Base-by-base conservation (phyloP, 1,139 yeast genomes). In the Blastobotrys elegans region DNA sequence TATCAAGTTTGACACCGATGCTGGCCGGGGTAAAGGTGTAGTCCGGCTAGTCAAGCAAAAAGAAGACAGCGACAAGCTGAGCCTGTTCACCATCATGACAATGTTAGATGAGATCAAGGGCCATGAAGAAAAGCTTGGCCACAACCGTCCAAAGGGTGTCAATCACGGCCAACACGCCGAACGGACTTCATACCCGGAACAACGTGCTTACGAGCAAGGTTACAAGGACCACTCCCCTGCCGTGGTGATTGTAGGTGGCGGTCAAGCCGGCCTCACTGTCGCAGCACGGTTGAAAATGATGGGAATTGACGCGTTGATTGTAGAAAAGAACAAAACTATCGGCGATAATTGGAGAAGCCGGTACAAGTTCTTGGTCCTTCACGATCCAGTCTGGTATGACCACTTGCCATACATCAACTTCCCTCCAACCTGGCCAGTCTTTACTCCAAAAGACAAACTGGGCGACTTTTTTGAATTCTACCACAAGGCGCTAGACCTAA, bases 301-400 rank as follows among this genome's bases (percentile, higher is more conserved):
- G 61, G 75, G 75, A 13, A 58, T 69, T 38, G 64, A 66, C 45
- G 58, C 66, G 1, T 56, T 72, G 43, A 66, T 72, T 49, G 62
- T 72, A 8, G 76, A 72, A 40, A 61, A 65, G 31, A 68, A 71
- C 52, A 45, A 51, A 20, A 56, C 59, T 21, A 60, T 72, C 44
- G 76, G 76, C 53, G 76, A 72, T 53, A 72, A 72, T 54, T 72
- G 75, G 78, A 61, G 75, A 53, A 65, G 66, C 51, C 59, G 76
- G 37, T 72, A 72, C 58, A 68, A 69, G 55, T 72, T 70, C 53
- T 58, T 72, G 44, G 72, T 71, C 13, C 57, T 72, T 29, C 76
- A 72, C 54, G 76, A 72, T 53, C 74, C 75, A 2, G 71, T 69
- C 47, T 71, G 68, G 63, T 68, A 68, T 49, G 73, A 71, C 52